These are phyloP conservation scores for Didymella exigua DNA, from an alignment of 2,329 filamentous ascomycete species.

Conservation along the genomic window DNA sequence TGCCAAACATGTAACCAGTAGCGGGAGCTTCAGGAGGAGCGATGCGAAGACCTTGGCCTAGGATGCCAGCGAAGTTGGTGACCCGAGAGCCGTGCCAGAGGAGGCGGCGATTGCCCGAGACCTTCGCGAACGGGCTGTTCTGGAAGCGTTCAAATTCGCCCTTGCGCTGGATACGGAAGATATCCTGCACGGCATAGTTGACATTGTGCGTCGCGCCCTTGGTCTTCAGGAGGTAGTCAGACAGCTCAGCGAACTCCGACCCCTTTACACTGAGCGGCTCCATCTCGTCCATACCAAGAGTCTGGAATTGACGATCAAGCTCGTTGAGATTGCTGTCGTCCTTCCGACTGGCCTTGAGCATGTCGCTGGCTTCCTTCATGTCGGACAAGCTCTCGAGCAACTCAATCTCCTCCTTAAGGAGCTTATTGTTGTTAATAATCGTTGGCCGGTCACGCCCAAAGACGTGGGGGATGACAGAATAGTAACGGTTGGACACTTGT, in stretches of 20 bases:
- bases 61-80: conserved; percentile 86
- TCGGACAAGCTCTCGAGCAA: conserved; percentile 81
- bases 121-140: conserved; percentile 58
- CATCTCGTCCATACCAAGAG: conserved; percentile 78
- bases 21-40: conserved; percentile 83
- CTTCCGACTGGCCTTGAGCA: conserved; percentile 70
- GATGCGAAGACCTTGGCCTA: conserved; percentile 87
- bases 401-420: conserved; percentile 77
- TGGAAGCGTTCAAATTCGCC: conserved; percentile 75
- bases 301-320: conserved; percentile 74
- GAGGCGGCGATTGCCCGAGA: conserved; percentile 71
- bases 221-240: conserved; percentile 70
- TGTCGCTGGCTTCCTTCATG: conserved; percentile 80
- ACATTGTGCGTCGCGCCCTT: conserved; percentile 69
- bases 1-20: conserved; percentile 85
- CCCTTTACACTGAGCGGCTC: conserved; percentile 65
- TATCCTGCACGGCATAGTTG: conserved; percentile 68
- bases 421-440: conserved; percentile 61
- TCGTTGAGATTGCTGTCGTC: conserved; percentile 61
- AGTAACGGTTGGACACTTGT: conserved; percentile 76
- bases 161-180: conserved; percentile 80
- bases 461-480: conserved; percentile 79
- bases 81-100: conserved; percentile 86
- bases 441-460: conserved; percentile 78
- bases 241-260: conserved; percentile 68